These are phyloP conservation scores for Pisolithus orientalis DNA, from an alignment of 768 basidiomycete species.

Conservation along the genomic window DNA sequence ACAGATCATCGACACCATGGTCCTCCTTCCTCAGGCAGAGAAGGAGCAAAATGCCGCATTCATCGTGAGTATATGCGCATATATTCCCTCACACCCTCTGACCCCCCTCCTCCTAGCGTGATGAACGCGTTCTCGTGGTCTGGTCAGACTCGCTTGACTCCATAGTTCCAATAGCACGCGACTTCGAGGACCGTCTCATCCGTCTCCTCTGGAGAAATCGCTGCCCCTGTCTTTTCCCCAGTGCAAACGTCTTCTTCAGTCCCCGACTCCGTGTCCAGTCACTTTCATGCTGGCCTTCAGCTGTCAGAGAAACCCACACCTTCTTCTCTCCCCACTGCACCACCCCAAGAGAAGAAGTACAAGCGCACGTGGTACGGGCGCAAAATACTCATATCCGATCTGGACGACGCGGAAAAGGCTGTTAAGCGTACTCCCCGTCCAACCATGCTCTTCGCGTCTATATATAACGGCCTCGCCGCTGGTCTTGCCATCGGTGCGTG, in stretches of 20 bases:
- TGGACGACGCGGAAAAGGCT: slow-evolving; percentile 20
- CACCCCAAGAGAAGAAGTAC: slow-evolving; percentile 21
- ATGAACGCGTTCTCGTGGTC: slow-evolving; percentile 78
- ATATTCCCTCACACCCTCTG: neutral
- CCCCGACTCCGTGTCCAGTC: slow-evolving; percentile 31
- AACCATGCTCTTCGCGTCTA: slow-evolving; percentile 18
- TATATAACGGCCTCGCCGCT: slow-evolving; percentile 24
- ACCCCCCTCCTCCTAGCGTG: slow-evolving; percentile 40
- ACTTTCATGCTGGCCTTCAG: slow-evolving; percentile 25
- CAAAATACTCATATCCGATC: slow-evolving; percentile 36
- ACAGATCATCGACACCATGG: slow-evolving; percentile 76
- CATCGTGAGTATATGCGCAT: slow-evolving; percentile 44
- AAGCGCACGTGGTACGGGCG: slow-evolving; percentile 59
- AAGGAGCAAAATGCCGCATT: slow-evolving; percentile 50
- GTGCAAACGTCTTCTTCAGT: slow-evolving; percentile 22
- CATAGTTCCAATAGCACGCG: slow-evolving; percentile 49
- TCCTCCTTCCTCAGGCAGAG: slow-evolving; percentile 54
- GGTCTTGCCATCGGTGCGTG: slow-evolving; percentile 19
- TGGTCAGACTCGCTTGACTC: slow-evolving; percentile 79
- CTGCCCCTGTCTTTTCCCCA: slow-evolving; percentile 19
- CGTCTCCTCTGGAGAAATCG: slow-evolving; percentile 46
- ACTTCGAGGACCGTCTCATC: slow-evolving; percentile 55
- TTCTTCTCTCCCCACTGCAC: slow-evolving; percentile 1
- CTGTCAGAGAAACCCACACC: slow-evolving; percentile 8
- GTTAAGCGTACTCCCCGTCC: slow-evolving; percentile 9